Percentiles rank a stretch among this genome's conserved stretches.
Conservation (phyloP, 345 rosid species). For the Eucalyptus viminalis region DNA sequence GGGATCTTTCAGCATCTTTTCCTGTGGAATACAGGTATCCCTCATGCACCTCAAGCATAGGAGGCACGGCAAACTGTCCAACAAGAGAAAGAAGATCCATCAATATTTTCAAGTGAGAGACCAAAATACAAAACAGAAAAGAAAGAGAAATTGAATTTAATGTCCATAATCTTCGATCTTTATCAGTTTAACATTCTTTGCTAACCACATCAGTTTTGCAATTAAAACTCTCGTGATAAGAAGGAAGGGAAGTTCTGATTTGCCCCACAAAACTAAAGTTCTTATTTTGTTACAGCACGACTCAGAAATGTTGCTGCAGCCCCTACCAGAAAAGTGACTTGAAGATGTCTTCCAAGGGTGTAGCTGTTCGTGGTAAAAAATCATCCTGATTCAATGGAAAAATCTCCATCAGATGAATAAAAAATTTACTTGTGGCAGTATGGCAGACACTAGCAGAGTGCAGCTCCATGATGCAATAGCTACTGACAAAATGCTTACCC, state of each 20-base stretch:
- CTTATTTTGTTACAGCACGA: not conserved
- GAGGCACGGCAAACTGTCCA: constrained; percentile 78
- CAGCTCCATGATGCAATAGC: not conserved
- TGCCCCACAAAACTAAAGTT: not conserved
- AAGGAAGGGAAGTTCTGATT: not conserved
- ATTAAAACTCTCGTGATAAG: not conserved
- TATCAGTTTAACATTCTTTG: not conserved
- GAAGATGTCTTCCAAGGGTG: constrained; percentile 96
- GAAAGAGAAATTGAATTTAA: not conserved
- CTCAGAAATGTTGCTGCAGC: not conserved
- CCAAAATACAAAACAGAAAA: not conserved
- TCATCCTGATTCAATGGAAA: constrained; percentile 55
- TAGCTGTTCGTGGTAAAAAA: constrained; percentile 89
- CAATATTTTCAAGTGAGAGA: not conserved
- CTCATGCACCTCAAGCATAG: constrained; percentile 81
- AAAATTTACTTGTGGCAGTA: not conserved
- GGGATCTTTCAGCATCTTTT: constrained; percentile 85
- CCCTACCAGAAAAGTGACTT: constrained; percentile 92
- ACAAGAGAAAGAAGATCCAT: not conserved
- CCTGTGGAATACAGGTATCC: constrained; percentile 87
- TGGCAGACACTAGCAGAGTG: not conserved
- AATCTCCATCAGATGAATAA: not conserved
- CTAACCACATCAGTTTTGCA: not conserved
- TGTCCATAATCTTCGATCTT: not conserved
- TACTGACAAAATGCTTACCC: not conserved